phyloP scores from a whole-genome alignment of 495 filamentous ascomycete genomes.

The Tuber melanosporum region DNA sequence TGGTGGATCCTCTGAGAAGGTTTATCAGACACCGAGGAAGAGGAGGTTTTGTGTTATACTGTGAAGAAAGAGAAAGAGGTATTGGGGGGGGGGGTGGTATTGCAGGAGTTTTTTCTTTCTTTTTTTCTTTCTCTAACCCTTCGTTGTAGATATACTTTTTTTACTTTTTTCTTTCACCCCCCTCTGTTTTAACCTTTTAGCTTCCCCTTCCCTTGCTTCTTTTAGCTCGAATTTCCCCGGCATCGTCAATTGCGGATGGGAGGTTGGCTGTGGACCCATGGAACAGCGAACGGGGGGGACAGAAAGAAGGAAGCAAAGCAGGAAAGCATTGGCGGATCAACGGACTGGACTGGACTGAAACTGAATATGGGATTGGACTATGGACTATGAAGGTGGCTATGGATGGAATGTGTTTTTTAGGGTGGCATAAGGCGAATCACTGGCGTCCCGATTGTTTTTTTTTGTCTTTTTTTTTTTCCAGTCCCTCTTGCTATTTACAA shows the following conservation, averaged over 20 bases:
- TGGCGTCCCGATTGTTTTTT: constrained; percentile 30
- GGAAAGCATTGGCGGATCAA: not conserved
- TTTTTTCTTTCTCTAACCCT: constrained; percentile 7
- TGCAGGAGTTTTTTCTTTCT: constrained; percentile 10
- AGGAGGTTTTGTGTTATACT: constrained; percentile 35
- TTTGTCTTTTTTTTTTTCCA: constrained; percentile 28
- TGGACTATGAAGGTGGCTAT: not conserved
- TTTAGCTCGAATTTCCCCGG: constrained; percentile 27
- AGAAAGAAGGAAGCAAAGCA: not conserved
- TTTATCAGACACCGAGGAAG: constrained; percentile 23
- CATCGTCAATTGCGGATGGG: constrained; percentile 21
- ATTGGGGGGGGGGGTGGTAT: constrained; percentile 1
- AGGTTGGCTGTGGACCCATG: not conserved
- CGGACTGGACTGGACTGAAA: not conserved
- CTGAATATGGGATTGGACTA: not conserved
- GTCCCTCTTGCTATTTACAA: constrained; percentile 8
- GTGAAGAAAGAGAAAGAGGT: constrained; percentile 12
- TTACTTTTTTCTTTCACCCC: constrained; percentile 20
- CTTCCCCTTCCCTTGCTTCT: constrained; percentile 28
- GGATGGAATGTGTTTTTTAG: constrained; percentile 4
- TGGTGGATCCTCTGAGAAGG: constrained; percentile 27
- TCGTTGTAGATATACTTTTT: constrained; percentile 25
- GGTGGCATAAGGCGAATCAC: constrained; percentile 21
- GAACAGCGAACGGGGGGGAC: not conserved
- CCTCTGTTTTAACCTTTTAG: constrained; percentile 20